Conservation (phyloP, 2,329 filamentous ascomycete species). For the Atkinsonella hypoxylon region DNA sequence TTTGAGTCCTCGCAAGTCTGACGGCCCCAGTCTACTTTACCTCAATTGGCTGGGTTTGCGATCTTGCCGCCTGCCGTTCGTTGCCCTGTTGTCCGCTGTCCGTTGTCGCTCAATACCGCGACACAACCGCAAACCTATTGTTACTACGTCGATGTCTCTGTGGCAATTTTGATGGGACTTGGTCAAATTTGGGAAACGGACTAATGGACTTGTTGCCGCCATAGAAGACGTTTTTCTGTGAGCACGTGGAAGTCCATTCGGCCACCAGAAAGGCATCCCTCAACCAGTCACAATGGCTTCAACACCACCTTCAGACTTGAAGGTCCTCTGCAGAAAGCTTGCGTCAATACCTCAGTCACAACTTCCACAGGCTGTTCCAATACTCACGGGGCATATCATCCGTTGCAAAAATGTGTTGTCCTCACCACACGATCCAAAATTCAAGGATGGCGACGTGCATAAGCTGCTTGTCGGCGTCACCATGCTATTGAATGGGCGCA, state of each 20-base stretch:
- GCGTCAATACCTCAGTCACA: constrained; percentile 60
- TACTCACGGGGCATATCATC: constrained; percentile 49
- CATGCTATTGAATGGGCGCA: constrained; percentile 67
- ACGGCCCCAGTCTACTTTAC: not conserved
- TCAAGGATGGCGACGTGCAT: constrained; percentile 55
- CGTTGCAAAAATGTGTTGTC: constrained; percentile 52
- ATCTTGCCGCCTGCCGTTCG: not conserved
- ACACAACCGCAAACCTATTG: not conserved
- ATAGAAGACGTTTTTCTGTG: not conserved
- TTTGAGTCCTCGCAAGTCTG: not conserved
- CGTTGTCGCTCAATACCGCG: not conserved
- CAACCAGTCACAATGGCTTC: constrained; percentile 1
- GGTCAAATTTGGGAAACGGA: too few relatives aligned
- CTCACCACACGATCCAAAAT: constrained; percentile 44
- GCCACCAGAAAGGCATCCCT: not conserved
- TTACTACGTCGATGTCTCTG: not conserved
- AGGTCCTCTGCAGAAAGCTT: constrained; percentile 56
- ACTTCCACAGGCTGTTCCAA: constrained; percentile 60
- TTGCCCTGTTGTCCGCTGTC: not conserved
- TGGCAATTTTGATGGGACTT: not conserved
- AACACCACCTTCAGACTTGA: constrained; percentile 40
- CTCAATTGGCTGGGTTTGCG: constrained; percentile 1
- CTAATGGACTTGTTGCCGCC: not conserved
- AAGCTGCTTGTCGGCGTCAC: constrained; percentile 71
- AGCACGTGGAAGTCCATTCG: not conserved